Evolutionary conservation across 371 early-diverging fungal genomes (phyloP), one percentile per base, ranked within the genome.

Genomic region (Syncephalis plumigaleata): DNA sequence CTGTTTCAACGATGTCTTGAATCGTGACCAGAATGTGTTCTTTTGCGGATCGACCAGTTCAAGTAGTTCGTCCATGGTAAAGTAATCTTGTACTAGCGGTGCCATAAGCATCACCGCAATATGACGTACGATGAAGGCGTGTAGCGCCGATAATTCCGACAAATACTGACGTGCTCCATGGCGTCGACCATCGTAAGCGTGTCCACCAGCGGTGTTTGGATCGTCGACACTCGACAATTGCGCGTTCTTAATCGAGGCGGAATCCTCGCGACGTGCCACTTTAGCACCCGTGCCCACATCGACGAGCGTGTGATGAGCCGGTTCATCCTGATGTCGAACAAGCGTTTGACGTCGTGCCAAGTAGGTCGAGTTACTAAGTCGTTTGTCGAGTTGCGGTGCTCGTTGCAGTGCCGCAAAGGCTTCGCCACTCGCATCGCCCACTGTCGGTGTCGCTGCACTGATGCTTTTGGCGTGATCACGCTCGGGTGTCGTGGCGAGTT

Each of bases 111-210:
- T 59, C 0, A 87, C 84, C 0, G 93, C 91, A 40, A 87, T 66
- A 50, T 89, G 89, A 47, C 83, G 79, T 36, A 89, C 77, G 55
- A 81, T 81, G 53, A 91, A 79, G 45, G 77, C 73, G 51, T 88
- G 84, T 5, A 91, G 63, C 0, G 81, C 81, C 20, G 81, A 77
- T 25, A 91, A 65, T 48, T 95, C 94, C 15, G 79, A 73, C 48
- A 89, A 64, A 48, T 74, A 82, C 36, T 63, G 31, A 11, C 31
- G 31, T 11, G 31, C 4, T 31, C 11, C 31, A 31, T 11, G 31
- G 4, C 7, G 31, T 31, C 11, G 31, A 31, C 31, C 31, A 31
- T 15, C 3, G 36, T 27, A 26, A 26, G 23, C 23, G 38, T 3
- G 38, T 9, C 22, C 16, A 40, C 25, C 11, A 11, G 31, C 31